phyloP scores from a whole-genome alignment of 768 basidiomycete genomes.

The Naganishia antarctica region DNA sequence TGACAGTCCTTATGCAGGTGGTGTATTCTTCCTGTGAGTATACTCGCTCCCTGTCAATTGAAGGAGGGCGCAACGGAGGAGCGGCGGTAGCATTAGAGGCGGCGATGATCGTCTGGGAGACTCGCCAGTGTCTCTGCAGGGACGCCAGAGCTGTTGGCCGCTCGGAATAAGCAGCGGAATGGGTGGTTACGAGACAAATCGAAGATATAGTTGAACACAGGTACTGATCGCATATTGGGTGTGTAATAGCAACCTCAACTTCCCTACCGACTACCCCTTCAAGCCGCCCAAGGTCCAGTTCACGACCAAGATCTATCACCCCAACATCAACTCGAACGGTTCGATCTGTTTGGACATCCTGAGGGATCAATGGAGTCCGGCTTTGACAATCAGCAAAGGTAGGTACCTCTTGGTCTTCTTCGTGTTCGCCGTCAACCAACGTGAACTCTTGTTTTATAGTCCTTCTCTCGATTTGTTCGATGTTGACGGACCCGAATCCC shows the following conservation, averaged over 20 bases:
- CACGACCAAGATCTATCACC: constrained; percentile 99
- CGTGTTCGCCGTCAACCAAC: too few relatives aligned
- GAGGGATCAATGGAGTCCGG: constrained; percentile 98
- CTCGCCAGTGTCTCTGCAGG: too few relatives aligned
- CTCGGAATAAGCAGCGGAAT: too few relatives aligned
- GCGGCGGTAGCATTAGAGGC: too few relatives aligned
- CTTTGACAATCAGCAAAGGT: constrained; percentile 90
- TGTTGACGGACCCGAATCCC: constrained; percentile 98
- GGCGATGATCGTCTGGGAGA: too few relatives aligned
- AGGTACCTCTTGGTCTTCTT: not conserved
- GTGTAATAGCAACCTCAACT: constrained; percentile 50
- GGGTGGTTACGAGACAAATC: too few relatives aligned
- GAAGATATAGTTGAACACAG: too few relatives aligned
- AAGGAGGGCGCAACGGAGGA: not conserved
- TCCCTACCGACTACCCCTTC: constrained; percentile 98
- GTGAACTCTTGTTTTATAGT: constrained; percentile 57
- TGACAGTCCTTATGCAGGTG: constrained; percentile 96
- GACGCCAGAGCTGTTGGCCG: too few relatives aligned
- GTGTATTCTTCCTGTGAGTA: constrained; percentile 77
- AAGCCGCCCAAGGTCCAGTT: constrained; percentile 99
- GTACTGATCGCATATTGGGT: not conserved
- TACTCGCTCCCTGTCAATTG: constrained; percentile 16
- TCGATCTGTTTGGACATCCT: constrained; percentile 98
- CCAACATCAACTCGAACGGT: constrained; percentile 99
- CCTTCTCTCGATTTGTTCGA: constrained; percentile 94